Evolutionary conservation across 805 yeast genomes (phyloP).

Genomic region (Pichia rugopelliculosa): DNA sequence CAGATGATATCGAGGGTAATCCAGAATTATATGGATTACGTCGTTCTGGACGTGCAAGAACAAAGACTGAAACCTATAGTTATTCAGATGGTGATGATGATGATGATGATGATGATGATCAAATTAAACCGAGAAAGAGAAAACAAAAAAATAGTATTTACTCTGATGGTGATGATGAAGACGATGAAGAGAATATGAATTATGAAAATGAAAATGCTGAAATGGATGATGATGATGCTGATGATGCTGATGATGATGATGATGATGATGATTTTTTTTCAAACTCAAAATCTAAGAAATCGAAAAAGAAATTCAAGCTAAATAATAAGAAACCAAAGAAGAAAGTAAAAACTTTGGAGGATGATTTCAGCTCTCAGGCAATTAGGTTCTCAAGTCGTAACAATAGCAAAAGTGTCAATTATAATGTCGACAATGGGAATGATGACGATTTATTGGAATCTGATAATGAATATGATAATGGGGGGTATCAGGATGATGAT

Average conservation of each 20-base stretch:
- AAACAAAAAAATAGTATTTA: conserved; percentile 19
- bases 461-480: conserved; percentile 30
- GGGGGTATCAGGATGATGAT: conserved; percentile 17
- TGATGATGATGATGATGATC: conserved; percentile 25
- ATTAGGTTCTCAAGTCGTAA: conserved; percentile 75
- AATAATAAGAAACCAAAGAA: conserved; percentile 9
- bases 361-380: conserved; percentile 6
- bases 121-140: conserved; percentile 15
- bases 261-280: conserved; percentile 27
- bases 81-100: conserved; percentile 24
- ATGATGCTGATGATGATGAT: conserved; percentile 26
- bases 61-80: conserved; percentile 30
- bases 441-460: conserved; percentile 45
- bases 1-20: conserved; percentile 48
- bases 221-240: conserved; percentile 29
- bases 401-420: conserved; percentile 52
- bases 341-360: conserved; percentile 11
- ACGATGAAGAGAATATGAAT: conserved; percentile 11
- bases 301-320: conserved; percentile 25
- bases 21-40: conserved; percentile 83
- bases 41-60: conserved; percentile 60
- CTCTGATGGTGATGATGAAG: conserved; percentile 17
- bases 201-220: conserved; percentile 21
- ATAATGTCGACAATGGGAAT: conserved; percentile 63
- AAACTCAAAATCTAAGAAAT: conserved; percentile 24